Evolutionary conservation across 2,329 filamentous ascomycete genomes (phyloP).

Genomic region (Monilinia fructigena): DNA sequence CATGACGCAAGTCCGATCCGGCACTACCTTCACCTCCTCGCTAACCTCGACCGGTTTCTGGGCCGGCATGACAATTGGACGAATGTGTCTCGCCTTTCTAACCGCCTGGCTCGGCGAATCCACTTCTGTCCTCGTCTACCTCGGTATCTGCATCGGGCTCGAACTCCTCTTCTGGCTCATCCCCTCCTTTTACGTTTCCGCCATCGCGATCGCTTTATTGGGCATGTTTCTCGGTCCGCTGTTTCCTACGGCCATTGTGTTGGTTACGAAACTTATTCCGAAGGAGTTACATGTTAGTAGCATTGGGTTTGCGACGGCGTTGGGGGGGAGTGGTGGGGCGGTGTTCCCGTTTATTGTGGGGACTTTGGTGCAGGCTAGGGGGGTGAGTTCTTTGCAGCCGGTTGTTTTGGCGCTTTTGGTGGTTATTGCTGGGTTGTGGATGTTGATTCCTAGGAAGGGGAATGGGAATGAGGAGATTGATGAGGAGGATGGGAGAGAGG

Average conservation of each 20-base stretch:
- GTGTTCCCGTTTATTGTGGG: conserved; percentile 65
- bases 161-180: conserved; percentile 80
- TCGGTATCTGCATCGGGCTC: conserved; percentile 60
- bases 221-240: conserved; percentile 81
- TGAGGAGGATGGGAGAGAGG: conserved; percentile 17
- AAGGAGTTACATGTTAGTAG: conserved; percentile 71
- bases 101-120: conserved; percentile 76
- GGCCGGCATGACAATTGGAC: conserved; percentile 75
- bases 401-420: conserved; percentile 52
- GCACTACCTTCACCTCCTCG: conserved; percentile 68
- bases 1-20: conserved; percentile 77
- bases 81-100: conserved; percentile 72
- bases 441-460: conserved; percentile 42
- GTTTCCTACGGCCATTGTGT: conserved; percentile 73
- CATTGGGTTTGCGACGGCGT: conserved; percentile 77
- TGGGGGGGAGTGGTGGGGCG: conserved; percentile 67
- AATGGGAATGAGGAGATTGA: conserved; percentile 26
- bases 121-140: conserved; percentile 61
- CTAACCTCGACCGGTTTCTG: conserved; percentile 81
- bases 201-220: conserved; percentile 67
- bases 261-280: conserved; percentile 72
- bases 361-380: conserved; percentile 59
- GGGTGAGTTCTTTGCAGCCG: conserved; percentile 58
- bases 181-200: conserved; percentile 70
- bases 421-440: conserved; percentile 49